Percentiles rank a stretch among this genome's conserved stretches.
Conservation (phyloP, 108 stramenopile species). For the Nitzschia putrida region DNA sequence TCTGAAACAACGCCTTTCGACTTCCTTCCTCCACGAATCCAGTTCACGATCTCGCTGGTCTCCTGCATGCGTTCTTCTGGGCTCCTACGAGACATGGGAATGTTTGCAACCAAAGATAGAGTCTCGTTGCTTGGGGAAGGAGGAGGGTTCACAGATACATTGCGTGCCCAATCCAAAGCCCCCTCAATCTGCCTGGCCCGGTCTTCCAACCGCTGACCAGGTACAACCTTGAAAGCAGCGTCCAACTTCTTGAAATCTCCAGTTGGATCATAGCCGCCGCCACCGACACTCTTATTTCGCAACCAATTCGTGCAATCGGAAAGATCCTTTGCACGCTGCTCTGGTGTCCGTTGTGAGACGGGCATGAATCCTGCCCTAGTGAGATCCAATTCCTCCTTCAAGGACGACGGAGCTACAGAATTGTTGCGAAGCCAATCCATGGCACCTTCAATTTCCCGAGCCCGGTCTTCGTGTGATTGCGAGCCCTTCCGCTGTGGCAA, state of each 20-base stretch:
- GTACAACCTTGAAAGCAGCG: slow-evolving; percentile 9
- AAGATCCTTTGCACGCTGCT: slow-evolving; percentile 31
- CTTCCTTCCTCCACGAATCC: slow-evolving; percentile 25
- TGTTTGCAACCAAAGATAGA: slow-evolving; percentile 14
- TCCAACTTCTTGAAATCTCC: slow-evolving; percentile 36
- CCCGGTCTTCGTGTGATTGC: slow-evolving; percentile 25
- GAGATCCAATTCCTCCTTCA: background rate
- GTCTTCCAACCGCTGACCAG: slow-evolving; percentile 31
- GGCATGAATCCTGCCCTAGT: background rate
- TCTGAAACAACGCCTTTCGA: slow-evolving; percentile 15
- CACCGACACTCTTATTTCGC: slow-evolving; percentile 19
- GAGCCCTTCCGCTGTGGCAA: slow-evolving; percentile 26
- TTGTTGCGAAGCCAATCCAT: slow-evolving; percentile 38
- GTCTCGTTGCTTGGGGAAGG: background rate
- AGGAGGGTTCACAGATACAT: slow-evolving; percentile 12
- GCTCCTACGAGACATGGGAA: slow-evolving; percentile 19
- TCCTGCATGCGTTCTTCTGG: slow-evolving; percentile 33
- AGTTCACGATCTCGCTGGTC: slow-evolving; percentile 23
- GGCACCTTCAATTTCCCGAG: slow-evolving; percentile 31
- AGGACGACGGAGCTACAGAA: background rate
- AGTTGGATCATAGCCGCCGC: slow-evolving; percentile 14
- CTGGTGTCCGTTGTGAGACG: slow-evolving; percentile 20
- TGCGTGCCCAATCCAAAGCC: slow-evolving; percentile 36
- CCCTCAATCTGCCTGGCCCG: slow-evolving; percentile 24
- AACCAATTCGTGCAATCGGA: slow-evolving; percentile 37